These are phyloP conservation scores for Raphanus raphanistrum DNA, from an alignment of 345 rosid genomes.

Conservation along the genomic window DNA sequence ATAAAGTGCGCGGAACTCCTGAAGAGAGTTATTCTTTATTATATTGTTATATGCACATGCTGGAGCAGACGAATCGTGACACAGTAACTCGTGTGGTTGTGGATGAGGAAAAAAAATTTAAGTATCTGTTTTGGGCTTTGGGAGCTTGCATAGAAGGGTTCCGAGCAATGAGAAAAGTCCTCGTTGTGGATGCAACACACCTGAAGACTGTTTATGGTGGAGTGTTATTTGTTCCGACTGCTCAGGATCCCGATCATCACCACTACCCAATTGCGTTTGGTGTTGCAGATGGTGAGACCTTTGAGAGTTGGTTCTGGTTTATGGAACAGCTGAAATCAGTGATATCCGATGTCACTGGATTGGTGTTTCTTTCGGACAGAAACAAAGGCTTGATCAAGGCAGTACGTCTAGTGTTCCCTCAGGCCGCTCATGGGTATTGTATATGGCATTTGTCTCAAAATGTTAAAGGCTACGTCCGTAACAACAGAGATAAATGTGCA, in stretches of 20 bases:
- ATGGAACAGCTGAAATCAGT: not conserved
- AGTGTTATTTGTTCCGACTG: not conserved
- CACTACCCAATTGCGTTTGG: not conserved
- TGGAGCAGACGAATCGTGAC: too few species aligned
- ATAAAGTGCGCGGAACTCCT: too few species aligned
- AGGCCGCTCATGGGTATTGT: not conserved
- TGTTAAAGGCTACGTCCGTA: not conserved
- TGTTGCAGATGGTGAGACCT: not conserved
- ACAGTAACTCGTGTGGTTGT: not conserved
- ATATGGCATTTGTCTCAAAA: not conserved
- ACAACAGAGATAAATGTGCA: not conserved
- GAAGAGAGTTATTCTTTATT: too few species aligned
- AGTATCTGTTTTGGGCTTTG: too few species aligned
- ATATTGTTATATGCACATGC: too few species aligned
- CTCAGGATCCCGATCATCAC: not conserved
- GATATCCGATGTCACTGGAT: not conserved
- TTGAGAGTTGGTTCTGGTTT: not conserved
- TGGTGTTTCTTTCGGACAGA: not conserved
- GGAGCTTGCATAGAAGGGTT: too few species aligned
- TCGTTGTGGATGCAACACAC: not conserved
- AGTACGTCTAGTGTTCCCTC: not conserved
- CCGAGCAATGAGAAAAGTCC: not conserved
- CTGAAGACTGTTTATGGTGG: not conserved
- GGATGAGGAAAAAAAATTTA: too few species aligned
- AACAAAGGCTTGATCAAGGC: not conserved